Percentiles rank a stretch among this genome's conserved stretches.
phyloP scores from a whole-genome alignment of 2,329 filamentous ascomycete genomes.

The Ceratocystis smalleyi region DNA sequence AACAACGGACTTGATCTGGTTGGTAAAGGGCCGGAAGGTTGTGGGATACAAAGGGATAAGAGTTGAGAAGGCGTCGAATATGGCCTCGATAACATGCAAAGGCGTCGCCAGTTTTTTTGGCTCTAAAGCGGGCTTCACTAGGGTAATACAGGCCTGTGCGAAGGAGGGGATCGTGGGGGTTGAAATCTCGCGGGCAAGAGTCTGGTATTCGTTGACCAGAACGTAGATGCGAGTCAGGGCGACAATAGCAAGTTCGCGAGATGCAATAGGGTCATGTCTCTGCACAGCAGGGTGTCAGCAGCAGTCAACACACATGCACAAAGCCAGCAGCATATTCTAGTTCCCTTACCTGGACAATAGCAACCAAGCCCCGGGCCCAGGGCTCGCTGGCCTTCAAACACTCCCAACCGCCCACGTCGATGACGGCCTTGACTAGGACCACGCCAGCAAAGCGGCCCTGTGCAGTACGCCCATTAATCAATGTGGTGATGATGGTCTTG shows the following conservation, averaged over 20 bases:
- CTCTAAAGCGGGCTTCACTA: constrained; percentile 36
- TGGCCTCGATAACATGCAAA: constrained; percentile 42
- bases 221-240: constrained; percentile 71
- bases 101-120: constrained; percentile 26
- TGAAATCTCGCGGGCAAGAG: constrained; percentile 71
- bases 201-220: constrained; percentile 67
- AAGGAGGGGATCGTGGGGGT: constrained; percentile 67
- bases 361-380: constrained; percentile 65
- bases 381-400: constrained; percentile 54
- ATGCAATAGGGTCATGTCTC: constrained; percentile 62
- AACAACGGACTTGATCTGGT: constrained; percentile 49
- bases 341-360: constrained; percentile 50
- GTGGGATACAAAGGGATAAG: constrained; percentile 70
- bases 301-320: constrained; percentile 18
- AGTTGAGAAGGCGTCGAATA: constrained; percentile 55
- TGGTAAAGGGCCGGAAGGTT: constrained; percentile 60
- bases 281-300: constrained; percentile 24
- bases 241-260: constrained; percentile 62
- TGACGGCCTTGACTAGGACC: constrained; percentile 60
- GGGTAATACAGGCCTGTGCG: constrained; percentile 54
- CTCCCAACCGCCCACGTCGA: constrained; percentile 77
- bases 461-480: constrained; percentile 60
- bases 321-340: neutral
- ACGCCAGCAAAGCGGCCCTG: constrained; percentile 66
- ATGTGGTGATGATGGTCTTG: constrained; percentile 58